Base-by-base conservation (phyloP, 202 grass and related monocot species). In the Saccharum hybrid region DNA sequence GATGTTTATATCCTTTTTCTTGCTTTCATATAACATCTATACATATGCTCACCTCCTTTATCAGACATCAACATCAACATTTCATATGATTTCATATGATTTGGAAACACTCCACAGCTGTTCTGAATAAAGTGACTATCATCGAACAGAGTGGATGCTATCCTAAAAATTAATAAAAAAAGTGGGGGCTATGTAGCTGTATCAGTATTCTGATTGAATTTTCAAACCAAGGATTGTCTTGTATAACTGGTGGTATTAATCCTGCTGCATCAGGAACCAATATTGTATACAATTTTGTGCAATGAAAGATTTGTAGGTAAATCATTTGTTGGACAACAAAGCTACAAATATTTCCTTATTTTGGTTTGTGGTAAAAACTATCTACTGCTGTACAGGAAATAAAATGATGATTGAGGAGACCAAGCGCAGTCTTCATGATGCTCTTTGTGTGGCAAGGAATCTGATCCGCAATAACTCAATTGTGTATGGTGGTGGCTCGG, bases 351-450 rank as follows among this genome's bases (percentile, higher is more conserved):
- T 64, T 38, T 23, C 75, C 10, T 68, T 31, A 21, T 69, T 75
- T 59, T 41, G 72, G 4, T 60, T 84, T 61, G 1, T 23, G 10
- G 71, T 71, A 41, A 49, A 75, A 40, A 63, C 0, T 39, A 74
- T 19, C 42, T 82, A 6, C 71, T 69, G 57, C 23, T 30, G 0
- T 66, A 37, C 75, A 99, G 96, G 96, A 63, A 96, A 99, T 76
- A 96, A 99, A 81, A 96, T 99, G 96, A 88, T 99, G 75, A 96
- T 99, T 84, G 96, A 99, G 38, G 96, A 98, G 80, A 99, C 96
- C 28, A 96, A 96, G 81, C 87, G 93, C 68, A 99, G 93, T 86
- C 40, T 99, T 63, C 93, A 96, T 74, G 96, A 99, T 82, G 91
- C 96, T 71, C 85, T 99, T 82, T 99, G 96, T 75, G 96, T 96